Evolutionary conservation across 495 filamentous ascomycete species (phyloP).

Genomic region (Podospora bellae-mahoneyi): DNA sequence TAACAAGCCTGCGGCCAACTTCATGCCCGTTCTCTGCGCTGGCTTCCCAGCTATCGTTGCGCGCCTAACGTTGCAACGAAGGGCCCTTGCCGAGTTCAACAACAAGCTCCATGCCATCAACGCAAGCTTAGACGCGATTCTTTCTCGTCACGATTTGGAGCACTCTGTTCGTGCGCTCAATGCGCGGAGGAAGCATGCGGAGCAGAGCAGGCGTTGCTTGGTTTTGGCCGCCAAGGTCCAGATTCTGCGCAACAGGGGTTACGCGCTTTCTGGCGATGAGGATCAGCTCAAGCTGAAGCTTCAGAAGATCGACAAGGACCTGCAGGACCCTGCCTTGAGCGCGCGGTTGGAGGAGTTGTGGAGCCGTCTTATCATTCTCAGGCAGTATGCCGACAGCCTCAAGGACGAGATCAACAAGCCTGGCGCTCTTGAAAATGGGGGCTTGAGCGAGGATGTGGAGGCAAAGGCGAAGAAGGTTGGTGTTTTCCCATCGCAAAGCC

Average conservation of each 20-base stretch:
- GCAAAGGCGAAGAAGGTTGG: slow-evolving; percentile 81
- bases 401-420: slow-evolving; percentile 74
- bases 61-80: slow-evolving; percentile 72
- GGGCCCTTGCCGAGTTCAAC: slow-evolving; percentile 68
- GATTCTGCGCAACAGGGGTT: slow-evolving; percentile 84
- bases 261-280: slow-evolving; percentile 86
- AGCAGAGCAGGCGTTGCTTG: slow-evolving; percentile 76
- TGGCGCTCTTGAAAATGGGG: slow-evolving; percentile 46
- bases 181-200: slow-evolving; percentile 73
- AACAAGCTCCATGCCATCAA: slow-evolving; percentile 89
- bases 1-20: slow-evolving; percentile 73
- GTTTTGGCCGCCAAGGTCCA: slow-evolving; percentile 88
- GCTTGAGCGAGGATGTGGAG: slow-evolving; percentile 72
- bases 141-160: slow-evolving; percentile 77
- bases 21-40: slow-evolving; percentile 63
- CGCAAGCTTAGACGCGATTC: slow-evolving; percentile 68
- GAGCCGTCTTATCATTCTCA: slow-evolving; percentile 84
- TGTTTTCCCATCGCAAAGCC: slow-evolving; percentile 7
- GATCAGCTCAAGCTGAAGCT: slow-evolving; percentile 88
- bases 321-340: slow-evolving; percentile 79
- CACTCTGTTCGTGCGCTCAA: slow-evolving; percentile 76
- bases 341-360: slow-evolving; percentile 92
- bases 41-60: slow-evolving; percentile 62
- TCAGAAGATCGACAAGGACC: slow-evolving; percentile 62
- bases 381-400: slow-evolving; percentile 73